Conservation (phyloP, 345 rosid species). For the Nephelium lappaceum region DNA sequence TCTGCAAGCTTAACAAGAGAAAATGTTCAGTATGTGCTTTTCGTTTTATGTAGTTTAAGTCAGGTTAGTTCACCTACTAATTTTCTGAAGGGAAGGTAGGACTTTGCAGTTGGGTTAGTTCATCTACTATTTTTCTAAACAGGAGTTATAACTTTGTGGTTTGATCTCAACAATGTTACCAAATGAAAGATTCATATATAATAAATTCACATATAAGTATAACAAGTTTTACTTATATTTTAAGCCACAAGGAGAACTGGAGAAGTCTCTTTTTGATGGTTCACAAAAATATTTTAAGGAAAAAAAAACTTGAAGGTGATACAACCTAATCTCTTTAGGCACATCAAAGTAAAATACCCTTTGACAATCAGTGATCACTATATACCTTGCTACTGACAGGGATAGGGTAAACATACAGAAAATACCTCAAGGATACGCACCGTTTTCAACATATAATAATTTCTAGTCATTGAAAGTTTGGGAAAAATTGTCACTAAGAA, state of each 20-base stretch:
- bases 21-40: background rate
- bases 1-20: background rate
- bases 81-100: no score
- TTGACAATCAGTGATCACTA: background rate
- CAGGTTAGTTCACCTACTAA: no score
- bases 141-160: background rate
- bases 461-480: background rate
- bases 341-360: background rate
- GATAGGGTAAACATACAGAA: background rate
- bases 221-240: no score
- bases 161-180: background rate
- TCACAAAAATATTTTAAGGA: background rate
- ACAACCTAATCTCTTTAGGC: background rate
- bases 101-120: background rate
- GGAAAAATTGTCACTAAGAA: background rate
- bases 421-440: background rate
- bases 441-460: background rate
- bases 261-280: background rate
- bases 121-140: background rate
- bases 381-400: background rate
- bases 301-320: background rate
- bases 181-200: background rate
- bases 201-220: no score
- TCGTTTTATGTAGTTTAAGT: no score
- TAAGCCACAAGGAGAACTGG: background rate